Evolutionary conservation across 2,329 filamentous ascomycete genomes (phyloP).

Genomic region (Colletotrichum sp.): DNA sequence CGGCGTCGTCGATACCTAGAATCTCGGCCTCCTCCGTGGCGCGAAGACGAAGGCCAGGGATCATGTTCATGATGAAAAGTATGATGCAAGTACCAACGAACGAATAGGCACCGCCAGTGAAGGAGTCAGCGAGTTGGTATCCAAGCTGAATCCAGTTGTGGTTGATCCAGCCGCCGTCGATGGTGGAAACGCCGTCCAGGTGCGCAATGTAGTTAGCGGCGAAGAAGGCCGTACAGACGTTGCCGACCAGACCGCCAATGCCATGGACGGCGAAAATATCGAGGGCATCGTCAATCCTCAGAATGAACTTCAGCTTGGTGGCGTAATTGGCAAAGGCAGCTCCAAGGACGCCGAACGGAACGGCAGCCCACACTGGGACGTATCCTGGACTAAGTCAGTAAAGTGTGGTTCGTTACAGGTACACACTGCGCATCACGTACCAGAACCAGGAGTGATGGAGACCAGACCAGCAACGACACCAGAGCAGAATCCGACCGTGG

Average conservation of each 20-base stretch:
- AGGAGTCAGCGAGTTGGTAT: slow-evolving; percentile 83
- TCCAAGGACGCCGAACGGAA: slow-evolving; percentile 79
- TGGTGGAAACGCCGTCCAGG: slow-evolving; percentile 72
- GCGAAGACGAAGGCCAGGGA: slow-evolving; percentile 78
- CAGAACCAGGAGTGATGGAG: slow-evolving; percentile 86
- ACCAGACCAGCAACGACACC: slow-evolving; percentile 88
- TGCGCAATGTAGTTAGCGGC: slow-evolving; percentile 84
- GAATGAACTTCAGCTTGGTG: slow-evolving; percentile 86
- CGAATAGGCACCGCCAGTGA: slow-evolving; percentile 77
- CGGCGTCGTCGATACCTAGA: slow-evolving; percentile 84
- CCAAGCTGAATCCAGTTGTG: slow-evolving; percentile 82
- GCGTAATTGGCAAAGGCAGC: slow-evolving; percentile 85
- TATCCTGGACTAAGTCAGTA: slow-evolving; percentile 49
- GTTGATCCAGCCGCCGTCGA: slow-evolving; percentile 82
- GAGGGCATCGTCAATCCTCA: slow-evolving; percentile 82
- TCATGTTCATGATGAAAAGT: slow-evolving; percentile 78
- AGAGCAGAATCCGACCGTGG: slow-evolving; percentile 90
- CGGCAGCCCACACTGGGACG: slow-evolving; percentile 83
- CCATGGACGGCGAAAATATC: slow-evolving; percentile 89
- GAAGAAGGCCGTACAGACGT: slow-evolving; percentile 81
- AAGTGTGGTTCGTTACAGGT: background rate
- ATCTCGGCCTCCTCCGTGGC: slow-evolving; percentile 80
- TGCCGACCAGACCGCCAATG: slow-evolving; percentile 79
- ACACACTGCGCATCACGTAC: slow-evolving; percentile 38
- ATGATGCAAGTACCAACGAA: slow-evolving; percentile 81